phyloP scores from a whole-genome alignment of 768 basidiomycete genomes.

The Rhodotorula babjevae region DNA sequence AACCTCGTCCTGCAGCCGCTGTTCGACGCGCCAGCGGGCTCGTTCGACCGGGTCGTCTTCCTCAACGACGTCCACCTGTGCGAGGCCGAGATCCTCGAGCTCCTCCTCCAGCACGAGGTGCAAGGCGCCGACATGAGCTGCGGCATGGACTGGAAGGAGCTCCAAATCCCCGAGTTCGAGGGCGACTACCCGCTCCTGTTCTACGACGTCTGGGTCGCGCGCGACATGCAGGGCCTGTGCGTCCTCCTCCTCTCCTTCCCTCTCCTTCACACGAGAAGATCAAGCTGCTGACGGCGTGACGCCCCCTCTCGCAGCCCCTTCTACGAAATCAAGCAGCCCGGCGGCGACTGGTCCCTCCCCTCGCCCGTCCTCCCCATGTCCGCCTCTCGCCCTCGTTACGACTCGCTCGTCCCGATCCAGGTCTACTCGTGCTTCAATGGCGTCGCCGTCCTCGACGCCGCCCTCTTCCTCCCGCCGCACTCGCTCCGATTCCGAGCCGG shows the following conservation, averaged over 20 bases:
- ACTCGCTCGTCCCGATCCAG: conserved; percentile 44
- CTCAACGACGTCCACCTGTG: conserved; percentile 47
- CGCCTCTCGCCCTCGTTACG: conserved; percentile 33
- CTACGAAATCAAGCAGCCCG: conserved; percentile 30
- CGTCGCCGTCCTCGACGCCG: conserved; percentile 28
- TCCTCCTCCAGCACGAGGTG: conserved; percentile 46
- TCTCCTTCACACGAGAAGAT: not conserved
- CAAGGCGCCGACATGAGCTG: conserved; percentile 48
- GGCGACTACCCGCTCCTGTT: conserved; percentile 40
- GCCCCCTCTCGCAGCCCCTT: conserved; percentile 32
- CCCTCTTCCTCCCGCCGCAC: conserved; percentile 46
- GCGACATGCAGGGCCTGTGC: conserved; percentile 42
- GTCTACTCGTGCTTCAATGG: conserved; percentile 48
- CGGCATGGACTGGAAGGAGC: conserved; percentile 47
- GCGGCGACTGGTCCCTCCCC: conserved; percentile 32
- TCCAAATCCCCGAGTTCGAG: conserved; percentile 19
- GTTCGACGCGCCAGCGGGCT: conserved; percentile 41
- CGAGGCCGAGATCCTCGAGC: conserved; percentile 45
- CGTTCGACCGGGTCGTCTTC: conserved; percentile 44
- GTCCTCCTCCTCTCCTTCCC: not conserved
- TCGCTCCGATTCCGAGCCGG: conserved; percentile 45
- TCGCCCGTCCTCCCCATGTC: conserved; percentile 4
- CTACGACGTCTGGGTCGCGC: conserved; percentile 48
- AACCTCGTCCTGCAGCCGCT: conserved; percentile 45
- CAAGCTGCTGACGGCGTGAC: too few relatives aligned